Conservation (phyloP, 441 rosid species). For the Hypseocharis bilobata region DNA sequence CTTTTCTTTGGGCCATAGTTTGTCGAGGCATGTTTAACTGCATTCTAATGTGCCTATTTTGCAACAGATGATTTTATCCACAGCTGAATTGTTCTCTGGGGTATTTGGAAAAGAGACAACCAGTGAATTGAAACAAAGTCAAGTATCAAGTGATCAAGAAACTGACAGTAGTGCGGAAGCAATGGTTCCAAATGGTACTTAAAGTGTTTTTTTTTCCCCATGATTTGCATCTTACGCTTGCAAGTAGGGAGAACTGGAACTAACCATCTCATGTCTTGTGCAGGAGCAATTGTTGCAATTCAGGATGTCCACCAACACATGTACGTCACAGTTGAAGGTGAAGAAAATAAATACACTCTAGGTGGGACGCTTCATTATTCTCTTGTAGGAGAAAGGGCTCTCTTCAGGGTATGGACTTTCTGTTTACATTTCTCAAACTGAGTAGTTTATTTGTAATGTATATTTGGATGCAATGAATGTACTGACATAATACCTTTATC, state of each 20-base stretch:
- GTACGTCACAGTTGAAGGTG: conserved; percentile 68
- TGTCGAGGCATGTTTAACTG: conserved; percentile 13
- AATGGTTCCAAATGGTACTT: conserved; percentile 69
- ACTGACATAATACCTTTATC: background rate
- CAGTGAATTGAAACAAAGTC: conserved; percentile 30
- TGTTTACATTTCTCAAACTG: background rate
- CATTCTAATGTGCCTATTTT: conserved; percentile 23
- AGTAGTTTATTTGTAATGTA: conserved; percentile 4
- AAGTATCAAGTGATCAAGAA: conserved; percentile 32
- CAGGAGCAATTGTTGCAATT: conserved; percentile 80
- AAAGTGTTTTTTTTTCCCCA: conserved; percentile 12
- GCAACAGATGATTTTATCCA: conserved; percentile 59
- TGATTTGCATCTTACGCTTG: conserved; percentile 17
- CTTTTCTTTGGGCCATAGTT: conserved; percentile 13
- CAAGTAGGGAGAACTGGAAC: conserved; percentile 23
- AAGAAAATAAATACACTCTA: conserved; percentile 42
- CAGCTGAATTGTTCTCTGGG: conserved; percentile 48
- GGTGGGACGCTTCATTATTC: conserved; percentile 77
- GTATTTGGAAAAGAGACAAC: conserved; percentile 32
- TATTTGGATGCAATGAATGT: conserved; percentile 1
- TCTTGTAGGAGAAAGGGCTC: conserved; percentile 72
- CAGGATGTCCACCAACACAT: conserved; percentile 82
- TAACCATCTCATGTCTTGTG: conserved; percentile 19
- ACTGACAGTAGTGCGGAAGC: conserved; percentile 38
- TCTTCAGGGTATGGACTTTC: conserved; percentile 58